Evolutionary conservation across 306 rosid genomes (phyloP).

Genomic region (Dalbergia cultrata): DNA sequence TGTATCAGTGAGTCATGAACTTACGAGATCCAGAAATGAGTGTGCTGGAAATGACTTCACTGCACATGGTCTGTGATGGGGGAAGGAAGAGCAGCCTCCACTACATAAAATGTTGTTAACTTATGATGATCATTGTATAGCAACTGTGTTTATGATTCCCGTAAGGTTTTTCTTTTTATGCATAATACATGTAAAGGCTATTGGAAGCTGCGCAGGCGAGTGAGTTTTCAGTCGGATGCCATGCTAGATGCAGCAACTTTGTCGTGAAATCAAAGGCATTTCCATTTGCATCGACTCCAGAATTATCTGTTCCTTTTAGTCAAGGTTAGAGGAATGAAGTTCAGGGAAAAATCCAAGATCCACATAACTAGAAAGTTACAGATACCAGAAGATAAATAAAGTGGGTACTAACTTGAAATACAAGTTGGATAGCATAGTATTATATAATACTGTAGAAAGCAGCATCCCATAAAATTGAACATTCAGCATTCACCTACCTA

Average conservation of each 20-base stretch:
- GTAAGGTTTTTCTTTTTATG: constrained; percentile 54
- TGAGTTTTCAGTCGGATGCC: constrained; percentile 78
- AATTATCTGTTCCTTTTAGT: constrained; percentile 58
- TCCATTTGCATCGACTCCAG: constrained; percentile 68
- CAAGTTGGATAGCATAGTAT: not conserved
- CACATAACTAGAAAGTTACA: not conserved
- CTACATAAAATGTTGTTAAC: constrained; percentile 27
- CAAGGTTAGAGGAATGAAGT: constrained; percentile 23
- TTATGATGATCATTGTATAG: constrained; percentile 34
- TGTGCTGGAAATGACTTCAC: constrained; percentile 33
- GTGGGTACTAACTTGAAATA: not conserved
- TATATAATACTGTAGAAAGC: not conserved
- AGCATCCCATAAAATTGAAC: not conserved
- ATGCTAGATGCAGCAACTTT: constrained; percentile 75
- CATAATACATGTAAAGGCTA: constrained; percentile 77
- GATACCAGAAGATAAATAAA: not conserved
- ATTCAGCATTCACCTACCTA: not conserved
- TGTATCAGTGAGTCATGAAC: constrained; percentile 12
- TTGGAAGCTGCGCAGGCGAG: constrained; percentile 82
- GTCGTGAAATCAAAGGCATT: constrained; percentile 69
- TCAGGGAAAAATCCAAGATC: not conserved
- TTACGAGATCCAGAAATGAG: not conserved
- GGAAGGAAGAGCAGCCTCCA: constrained; percentile 38
- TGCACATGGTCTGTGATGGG: constrained; percentile 29
- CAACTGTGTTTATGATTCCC: constrained; percentile 42